Base-by-base conservation (phyloP, 495 filamentous ascomycete species). In the Podospora appendiculata region DNA sequence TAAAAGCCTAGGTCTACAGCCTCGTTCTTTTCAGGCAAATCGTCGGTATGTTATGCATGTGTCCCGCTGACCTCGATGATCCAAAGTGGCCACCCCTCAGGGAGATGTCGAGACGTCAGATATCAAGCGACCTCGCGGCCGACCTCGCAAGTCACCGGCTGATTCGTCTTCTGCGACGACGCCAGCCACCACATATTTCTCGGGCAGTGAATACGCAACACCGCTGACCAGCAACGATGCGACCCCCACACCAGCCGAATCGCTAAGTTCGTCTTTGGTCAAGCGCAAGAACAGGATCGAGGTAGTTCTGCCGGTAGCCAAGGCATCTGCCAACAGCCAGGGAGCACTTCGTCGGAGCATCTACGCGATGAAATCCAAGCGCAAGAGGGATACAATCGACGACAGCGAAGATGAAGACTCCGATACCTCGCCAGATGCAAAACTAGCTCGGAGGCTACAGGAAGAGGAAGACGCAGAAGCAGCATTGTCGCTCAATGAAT, bases 201-300 rank as follows among this genome's bases (percentile, higher is more conserved):
- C 77, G 1, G 80, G 75, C 7, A 82, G 76, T 47, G 83, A 80
- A 32, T 83, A 79, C 58, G 82, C 82, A 41, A 95, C 90, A 5
- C 88, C 89, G 8, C 84, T 81, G 17, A 95, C 89, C 11, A 93
- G 88, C 62, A 76, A 80, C 53, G 70, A 74, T 32, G 77, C 75
- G 5, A 87, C 86, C 8, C 82, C 86, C 0, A 67, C 63, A 3
- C 69, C 70, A 1, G 56, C 55, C 8, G 9, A 54, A 4, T 45
- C 57, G 6, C 12, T 57, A 2, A 56, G 61, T 1, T 17, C 60
- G 7, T 12, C 50, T 11, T 52, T 47, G 16, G 33, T 18, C 13
- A 47, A 54, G 51, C 45, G 47, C 8, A 12, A 38, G 8, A 53
- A 40, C 36, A 48, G 52, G 12, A 61, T 69, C 8, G 66, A 68